Evolutionary conservation across 805 yeast genomes (phyloP).

Genomic region (Myxozyma monticola): DNA sequence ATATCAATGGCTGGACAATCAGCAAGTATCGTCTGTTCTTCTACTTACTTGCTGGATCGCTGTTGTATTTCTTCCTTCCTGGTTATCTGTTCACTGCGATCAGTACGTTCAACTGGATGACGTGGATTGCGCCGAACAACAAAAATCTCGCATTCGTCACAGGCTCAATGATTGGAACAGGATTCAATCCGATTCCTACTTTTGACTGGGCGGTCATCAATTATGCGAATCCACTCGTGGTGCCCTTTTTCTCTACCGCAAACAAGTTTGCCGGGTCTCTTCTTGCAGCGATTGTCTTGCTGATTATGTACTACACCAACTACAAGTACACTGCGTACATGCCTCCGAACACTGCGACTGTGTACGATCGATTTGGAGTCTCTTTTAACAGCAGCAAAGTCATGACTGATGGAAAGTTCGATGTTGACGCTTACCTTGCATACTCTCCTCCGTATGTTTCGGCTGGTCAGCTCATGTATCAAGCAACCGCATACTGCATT

Average conservation of each 20-base stretch:
- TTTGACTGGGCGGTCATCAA: slow-evolving; percentile 47
- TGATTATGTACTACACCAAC: slow-evolving; percentile 47
- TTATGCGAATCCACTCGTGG: slow-evolving; percentile 38
- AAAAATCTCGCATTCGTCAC: slow-evolving; percentile 55
- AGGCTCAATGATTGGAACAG: slow-evolving; percentile 57
- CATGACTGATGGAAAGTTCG: slow-evolving; percentile 38
- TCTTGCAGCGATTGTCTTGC: slow-evolving; percentile 37
- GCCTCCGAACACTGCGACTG: slow-evolving; percentile 49
- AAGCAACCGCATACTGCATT: slow-evolving; percentile 38
- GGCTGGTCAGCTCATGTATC: slow-evolving; percentile 48
- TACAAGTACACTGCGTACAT: slow-evolving; percentile 51
- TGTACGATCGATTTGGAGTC: slow-evolving; percentile 47
- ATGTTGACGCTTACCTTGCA: slow-evolving; percentile 11
- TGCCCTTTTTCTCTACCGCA: slow-evolving; percentile 46
- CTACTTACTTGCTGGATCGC: slow-evolving; percentile 46
- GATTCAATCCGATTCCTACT: slow-evolving; percentile 41
- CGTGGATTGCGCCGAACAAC: slow-evolving; percentile 38
- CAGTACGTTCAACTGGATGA: too few relatives aligned
- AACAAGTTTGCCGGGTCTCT: slow-evolving; percentile 42
- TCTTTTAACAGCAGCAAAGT: slow-evolving; percentile 48
- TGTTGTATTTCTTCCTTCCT: slow-evolving; percentile 66
- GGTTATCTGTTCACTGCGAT: slow-evolving; percentile 64
- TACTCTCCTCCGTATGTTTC: slow-evolving; percentile 41
- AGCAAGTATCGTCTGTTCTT: slow-evolving; percentile 53
- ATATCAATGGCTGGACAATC: slow-evolving; percentile 60